Base-by-base conservation (phyloP, 2,329 filamentous ascomycete species). In the Fusarium floridanum region DNA sequence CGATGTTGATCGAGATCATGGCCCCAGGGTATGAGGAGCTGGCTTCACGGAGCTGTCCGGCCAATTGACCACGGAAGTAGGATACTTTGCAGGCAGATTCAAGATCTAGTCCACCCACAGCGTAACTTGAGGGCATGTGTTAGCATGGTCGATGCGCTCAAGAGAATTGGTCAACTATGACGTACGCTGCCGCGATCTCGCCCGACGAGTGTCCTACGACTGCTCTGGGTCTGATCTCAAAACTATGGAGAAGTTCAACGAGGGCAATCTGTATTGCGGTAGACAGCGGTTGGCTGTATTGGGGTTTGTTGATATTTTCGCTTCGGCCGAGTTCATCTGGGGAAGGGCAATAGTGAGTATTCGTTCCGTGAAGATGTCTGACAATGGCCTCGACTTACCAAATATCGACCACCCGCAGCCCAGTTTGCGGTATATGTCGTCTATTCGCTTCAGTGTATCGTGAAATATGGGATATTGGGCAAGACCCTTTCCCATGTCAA, bases 181-280 rank as follows among this genome's bases (percentile, higher is more conserved):
- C 81, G 56, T 86, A 88, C 0, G 86, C 86, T 16, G 86, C 85
- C 5, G 80, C 84, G 39, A 87, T 87, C 65, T 88, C 86, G 7
- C 86, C 86, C 34, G 79, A 82, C 0, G 85, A 86, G 68, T 88
- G 86, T 0, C 86, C 85, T 1, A 81, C 76, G 0, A 86, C 84
- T 5, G 79, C 81, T 1, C 73, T 53, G 0, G 85, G 84, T 1
- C 50, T 67, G 7, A 88, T 79, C 0, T 80, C 78, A 77, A 82
- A 86, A 5, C 81, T 81, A 29, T 80, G 37, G 2, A 88, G 75
- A 0, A 88, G 76, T 17, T 86, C 81, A 0, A 84, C 80, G 10
- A 88, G 70, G 0, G 83, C 83, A 5, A 89, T 76, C 72, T 89
- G 87, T 1, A 89, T 66, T 0, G 86, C 84, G 0, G 85, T 86